Evolutionary conservation across 176 grass and related monocot species (phyloP).

Genomic region (Aegilops tauschii): DNA sequence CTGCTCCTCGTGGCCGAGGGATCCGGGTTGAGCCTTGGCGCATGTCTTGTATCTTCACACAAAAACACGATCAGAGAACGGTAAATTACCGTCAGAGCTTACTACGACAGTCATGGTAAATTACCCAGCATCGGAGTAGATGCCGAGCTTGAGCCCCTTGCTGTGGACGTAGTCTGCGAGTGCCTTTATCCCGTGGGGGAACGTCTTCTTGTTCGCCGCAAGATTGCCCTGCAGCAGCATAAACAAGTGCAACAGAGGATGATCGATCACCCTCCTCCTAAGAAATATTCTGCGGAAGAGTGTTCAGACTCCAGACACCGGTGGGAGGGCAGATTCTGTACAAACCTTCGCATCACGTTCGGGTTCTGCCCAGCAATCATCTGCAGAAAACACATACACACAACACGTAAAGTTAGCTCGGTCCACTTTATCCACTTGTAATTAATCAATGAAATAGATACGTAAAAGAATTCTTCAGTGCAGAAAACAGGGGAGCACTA

Average conservation of each 20-base stretch:
- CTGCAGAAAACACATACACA: slow-evolving; percentile 10
- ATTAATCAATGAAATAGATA: neutral
- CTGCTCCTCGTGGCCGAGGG: slow-evolving; percentile 72
- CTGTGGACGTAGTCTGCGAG: slow-evolving; percentile 82
- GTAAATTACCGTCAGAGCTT: neutral
- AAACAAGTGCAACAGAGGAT: neutral
- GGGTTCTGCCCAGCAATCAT: slow-evolving; percentile 86
- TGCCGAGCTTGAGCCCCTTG: slow-evolving; percentile 91
- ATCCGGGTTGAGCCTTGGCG: slow-evolving; percentile 67
- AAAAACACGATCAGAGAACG: neutral
- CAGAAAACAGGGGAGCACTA: neutral
- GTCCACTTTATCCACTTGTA: neutral
- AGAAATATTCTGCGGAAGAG: neutral
- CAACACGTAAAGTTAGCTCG: neutral
- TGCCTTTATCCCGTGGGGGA: slow-evolving; percentile 78
- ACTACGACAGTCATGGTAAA: no score
- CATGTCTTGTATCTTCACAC: slow-evolving; percentile 58
- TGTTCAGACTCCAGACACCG: neutral
- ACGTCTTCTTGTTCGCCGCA: slow-evolving; percentile 56
- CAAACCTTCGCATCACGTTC: slow-evolving; percentile 60
- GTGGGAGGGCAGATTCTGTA: neutral
- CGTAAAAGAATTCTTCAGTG: neutral
- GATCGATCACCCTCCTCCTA: neutral
- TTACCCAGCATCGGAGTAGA: slow-evolving; percentile 88
- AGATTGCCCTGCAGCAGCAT: slow-evolving; percentile 44